Evolutionary conservation across 1,284 basidiomycete species (phyloP).

Genomic region (Fomitiporia mediterranea): DNA sequence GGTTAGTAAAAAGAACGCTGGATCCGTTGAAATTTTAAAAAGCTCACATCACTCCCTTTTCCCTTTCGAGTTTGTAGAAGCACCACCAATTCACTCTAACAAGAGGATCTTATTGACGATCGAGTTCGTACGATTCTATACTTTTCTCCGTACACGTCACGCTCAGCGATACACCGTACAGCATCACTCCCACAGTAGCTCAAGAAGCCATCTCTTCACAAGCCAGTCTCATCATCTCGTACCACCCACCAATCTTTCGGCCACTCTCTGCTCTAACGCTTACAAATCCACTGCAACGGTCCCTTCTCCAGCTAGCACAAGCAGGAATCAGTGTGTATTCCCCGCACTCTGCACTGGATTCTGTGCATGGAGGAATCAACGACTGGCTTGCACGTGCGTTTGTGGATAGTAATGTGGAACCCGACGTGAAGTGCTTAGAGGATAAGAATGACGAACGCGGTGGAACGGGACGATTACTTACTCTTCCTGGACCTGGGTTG

Average conservation of each 20-base stretch:
- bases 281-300: constrained; percentile 72
- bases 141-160: constrained; percentile 4
- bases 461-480: constrained; percentile 68
- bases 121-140: constrained; percentile 52
- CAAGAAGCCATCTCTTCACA: constrained; percentile 66
- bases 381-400: constrained; percentile 65
- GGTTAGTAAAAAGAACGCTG: constrained; percentile 39
- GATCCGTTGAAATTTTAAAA: constrained; percentile 3
- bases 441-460: constrained; percentile 32
- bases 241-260: constrained; percentile 89
- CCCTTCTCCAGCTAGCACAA: constrained; percentile 74
- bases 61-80: constrained; percentile 49
- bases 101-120: constrained; percentile 77
- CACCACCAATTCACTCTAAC: constrained; percentile 57
- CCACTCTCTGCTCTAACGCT: constrained; percentile 78
- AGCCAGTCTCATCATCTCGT: constrained; percentile 72
- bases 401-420: constrained; percentile 12
- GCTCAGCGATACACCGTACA: constrained; percentile 29
- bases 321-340: constrained; percentile 83
- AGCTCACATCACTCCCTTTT: not conserved
- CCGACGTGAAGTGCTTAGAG: constrained; percentile 17
- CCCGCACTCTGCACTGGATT: constrained; percentile 87
- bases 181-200: constrained; percentile 74
- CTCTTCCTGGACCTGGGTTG: constrained; percentile 46
- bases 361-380: constrained; percentile 79